Evolutionary conservation across 1,284 basidiomycete genomes (phyloP).

Genomic region (Anthracocystis setariae): DNA sequence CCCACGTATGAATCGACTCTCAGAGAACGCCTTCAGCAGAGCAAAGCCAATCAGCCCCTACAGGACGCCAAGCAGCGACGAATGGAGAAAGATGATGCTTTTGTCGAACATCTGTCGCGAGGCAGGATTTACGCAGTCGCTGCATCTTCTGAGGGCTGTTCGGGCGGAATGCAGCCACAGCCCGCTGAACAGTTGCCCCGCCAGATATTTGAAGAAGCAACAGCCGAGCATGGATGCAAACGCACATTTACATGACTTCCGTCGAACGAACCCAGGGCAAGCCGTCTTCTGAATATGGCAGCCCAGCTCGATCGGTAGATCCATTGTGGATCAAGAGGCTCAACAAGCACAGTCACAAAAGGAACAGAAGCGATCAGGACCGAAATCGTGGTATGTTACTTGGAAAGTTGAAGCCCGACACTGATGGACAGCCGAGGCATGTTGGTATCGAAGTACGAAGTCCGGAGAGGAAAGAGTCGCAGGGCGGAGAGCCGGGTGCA

Average conservation of each 20-base stretch:
- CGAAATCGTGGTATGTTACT: constrained; percentile 4
- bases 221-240: too few species aligned
- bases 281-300: neutral
- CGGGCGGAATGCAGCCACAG: too few species aligned
- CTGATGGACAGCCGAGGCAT: neutral
- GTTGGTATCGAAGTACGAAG: constrained; percentile 14
- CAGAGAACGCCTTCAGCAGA: neutral
- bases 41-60: neutral
- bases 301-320: neutral
- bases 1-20: neutral
- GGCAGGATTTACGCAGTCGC: too few species aligned
- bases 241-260: too few species aligned
- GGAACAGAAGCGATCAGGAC: neutral
- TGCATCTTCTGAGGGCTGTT: too few species aligned
- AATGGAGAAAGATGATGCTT: neutral
- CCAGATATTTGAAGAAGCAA: too few species aligned
- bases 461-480: constrained; percentile 1
- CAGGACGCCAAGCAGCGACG: neutral
- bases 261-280: neutral
- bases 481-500: too few species aligned
- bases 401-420: neutral
- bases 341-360: neutral
- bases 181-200: too few species aligned
- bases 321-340: neutral
- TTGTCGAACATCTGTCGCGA: neutral